Conservation (phyloP, 2,329 filamentous ascomycete genomes). For the Stagonosporopsis vannaccii region DNA sequence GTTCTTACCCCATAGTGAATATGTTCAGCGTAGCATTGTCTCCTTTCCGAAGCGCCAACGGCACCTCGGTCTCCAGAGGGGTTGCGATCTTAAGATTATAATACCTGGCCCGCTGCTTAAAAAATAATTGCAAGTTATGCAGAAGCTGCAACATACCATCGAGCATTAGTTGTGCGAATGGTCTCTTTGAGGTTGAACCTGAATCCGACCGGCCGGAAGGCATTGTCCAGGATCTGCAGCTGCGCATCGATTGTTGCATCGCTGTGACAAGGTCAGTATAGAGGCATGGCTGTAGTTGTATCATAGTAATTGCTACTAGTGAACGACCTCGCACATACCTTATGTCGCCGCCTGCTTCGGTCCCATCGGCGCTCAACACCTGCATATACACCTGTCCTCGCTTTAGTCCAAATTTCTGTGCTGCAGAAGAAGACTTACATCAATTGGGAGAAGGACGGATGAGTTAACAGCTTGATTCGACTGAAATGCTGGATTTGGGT, state of each 20-base stretch:
- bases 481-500: too few species aligned
- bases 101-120: neutral
- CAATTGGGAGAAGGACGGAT: too few species aligned
- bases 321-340: too few species aligned
- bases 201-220: slow-evolving; percentile 7
- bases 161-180: slow-evolving; percentile 1
- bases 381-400: slow-evolving; percentile 4
- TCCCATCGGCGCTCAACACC: slow-evolving; percentile 5
- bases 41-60: slow-evolving; percentile 4
- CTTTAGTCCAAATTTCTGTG: too few species aligned
- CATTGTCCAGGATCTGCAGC: neutral
- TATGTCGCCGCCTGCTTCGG: slow-evolving; percentile 2
- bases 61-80: neutral
- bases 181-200: neutral
- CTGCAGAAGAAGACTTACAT: too few species aligned
- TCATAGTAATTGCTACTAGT: too few species aligned
- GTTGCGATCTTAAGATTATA: slow-evolving; percentile 2
- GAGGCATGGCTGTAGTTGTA: neutral
- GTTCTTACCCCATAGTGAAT: slow-evolving; percentile 6
- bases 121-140: neutral
- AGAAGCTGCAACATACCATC: neutral
- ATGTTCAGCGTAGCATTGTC: slow-evolving; percentile 10
- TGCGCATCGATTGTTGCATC: slow-evolving; percentile 4
- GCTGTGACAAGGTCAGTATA: neutral
- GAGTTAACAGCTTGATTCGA: too few species aligned